These are phyloP conservation scores for Colletotrichum sojae DNA, from an alignment of 2,329 filamentous ascomycete species.

Conservation along the genomic window DNA sequence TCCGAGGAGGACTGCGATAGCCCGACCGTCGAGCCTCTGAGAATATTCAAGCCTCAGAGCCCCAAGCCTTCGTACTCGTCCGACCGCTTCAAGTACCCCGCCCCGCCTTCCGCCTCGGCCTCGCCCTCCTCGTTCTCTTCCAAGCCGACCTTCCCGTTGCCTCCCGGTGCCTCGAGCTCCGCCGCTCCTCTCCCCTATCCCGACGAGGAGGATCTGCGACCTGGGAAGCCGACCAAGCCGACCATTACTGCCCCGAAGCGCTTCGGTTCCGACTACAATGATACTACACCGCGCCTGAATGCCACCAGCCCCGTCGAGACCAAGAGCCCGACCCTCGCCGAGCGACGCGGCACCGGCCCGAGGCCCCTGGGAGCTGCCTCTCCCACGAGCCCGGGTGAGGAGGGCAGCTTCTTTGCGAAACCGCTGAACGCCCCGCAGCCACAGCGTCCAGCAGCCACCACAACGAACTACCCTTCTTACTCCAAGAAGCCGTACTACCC, in stretches of 20 bases:
- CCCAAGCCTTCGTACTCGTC: conserved; percentile 64
- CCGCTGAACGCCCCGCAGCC: conserved; percentile 64
- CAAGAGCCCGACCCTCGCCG: conserved; percentile 78
- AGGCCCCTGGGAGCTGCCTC: conserved; percentile 80
- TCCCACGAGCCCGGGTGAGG: conserved; percentile 82
- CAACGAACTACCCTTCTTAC: conserved; percentile 62
- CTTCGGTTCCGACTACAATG: conserved; percentile 62
- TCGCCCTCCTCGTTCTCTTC: conserved; percentile 57
- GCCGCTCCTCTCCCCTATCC: conserved; percentile 80
- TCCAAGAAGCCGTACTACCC: conserved; percentile 74
- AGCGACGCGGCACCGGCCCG: conserved; percentile 85
- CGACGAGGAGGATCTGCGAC: conserved; percentile 72
- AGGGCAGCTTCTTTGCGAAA: conserved; percentile 84
- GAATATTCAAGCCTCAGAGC: conserved; percentile 85
- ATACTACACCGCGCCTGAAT: conserved; percentile 66
- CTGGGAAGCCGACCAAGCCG: conserved; percentile 57
- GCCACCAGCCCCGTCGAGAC: conserved; percentile 69
- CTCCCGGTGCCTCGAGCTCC: conserved; percentile 79
- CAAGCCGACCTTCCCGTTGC: conserved; percentile 74
- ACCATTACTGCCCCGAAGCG: conserved; percentile 59
- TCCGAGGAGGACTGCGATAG: conserved; percentile 71
- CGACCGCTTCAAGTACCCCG: conserved; percentile 67
- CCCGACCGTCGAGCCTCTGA: conserved; percentile 85
- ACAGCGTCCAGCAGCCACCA: conserved; percentile 56
- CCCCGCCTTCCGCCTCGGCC: conserved; percentile 56